A percentile compares a stretch with the other conserved stretches of the same genome.
These are phyloP conservation scores for Alternaria hordeiaustralica DNA, from an alignment of 2,329 filamentous ascomycete species.

Conservation along the genomic window DNA sequence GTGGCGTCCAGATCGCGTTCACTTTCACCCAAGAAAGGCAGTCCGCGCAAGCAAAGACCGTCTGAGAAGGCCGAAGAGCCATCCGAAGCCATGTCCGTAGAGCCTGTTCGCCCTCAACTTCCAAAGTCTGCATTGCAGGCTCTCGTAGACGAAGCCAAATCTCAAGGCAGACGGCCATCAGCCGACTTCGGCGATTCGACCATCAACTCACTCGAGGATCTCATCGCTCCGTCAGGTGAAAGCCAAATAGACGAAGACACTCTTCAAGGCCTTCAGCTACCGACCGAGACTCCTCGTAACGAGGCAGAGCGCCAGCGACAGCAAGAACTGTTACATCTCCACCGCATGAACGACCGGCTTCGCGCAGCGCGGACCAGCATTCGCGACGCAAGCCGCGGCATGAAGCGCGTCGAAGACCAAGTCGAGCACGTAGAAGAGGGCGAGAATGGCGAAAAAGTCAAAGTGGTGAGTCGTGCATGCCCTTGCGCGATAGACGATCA, in stretches of 20 bases:
- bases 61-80: conserved; percentile 15
- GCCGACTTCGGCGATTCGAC: conserved; percentile 55
- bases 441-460: conserved; percentile 16
- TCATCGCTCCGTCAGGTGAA: conserved; percentile 43
- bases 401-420: conserved; percentile 50
- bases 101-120: conserved; percentile 29
- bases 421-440: conserved; percentile 45
- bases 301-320: conserved; percentile 52
- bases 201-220: conserved; percentile 56
- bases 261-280: conserved; percentile 36
- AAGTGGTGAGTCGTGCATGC: conserved; percentile 23
- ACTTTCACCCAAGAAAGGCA: conserved; percentile 24
- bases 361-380: conserved; percentile 51
- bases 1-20: conserved; percentile 19
- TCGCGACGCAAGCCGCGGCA: conserved; percentile 52
- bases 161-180: conserved; percentile 18
- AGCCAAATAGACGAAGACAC: conserved; percentile 44
- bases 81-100: neutral
- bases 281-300: conserved; percentile 39
- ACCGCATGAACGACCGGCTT: conserved; percentile 52
- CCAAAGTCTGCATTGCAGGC: conserved; percentile 49
- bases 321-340: conserved; percentile 51
- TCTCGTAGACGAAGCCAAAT: conserved; percentile 49
- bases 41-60: conserved; percentile 18
- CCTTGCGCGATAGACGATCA: conserved; percentile 21